Percentiles rank a stretch among this genome's conserved stretches.
phyloP scores from a whole-genome alignment of 2,329 filamentous ascomycete genomes.

The Bipolaris victoriae region DNA sequence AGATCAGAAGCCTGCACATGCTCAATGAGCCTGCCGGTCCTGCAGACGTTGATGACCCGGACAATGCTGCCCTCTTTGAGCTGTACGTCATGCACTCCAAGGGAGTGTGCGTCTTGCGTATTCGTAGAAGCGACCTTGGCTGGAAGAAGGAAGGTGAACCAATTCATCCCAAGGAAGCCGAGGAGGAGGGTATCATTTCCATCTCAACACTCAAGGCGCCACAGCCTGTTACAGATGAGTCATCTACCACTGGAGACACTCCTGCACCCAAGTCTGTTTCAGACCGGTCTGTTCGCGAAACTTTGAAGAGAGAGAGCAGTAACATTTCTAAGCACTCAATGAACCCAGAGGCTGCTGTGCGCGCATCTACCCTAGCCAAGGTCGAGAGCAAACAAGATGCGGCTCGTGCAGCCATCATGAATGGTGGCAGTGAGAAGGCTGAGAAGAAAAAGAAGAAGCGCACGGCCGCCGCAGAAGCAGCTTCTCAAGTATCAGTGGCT shows the following conservation, averaged over 20 bases:
- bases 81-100: constrained; percentile 97
- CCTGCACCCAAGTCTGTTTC: constrained; percentile 44
- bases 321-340: constrained; percentile 42
- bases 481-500: constrained; percentile 52
- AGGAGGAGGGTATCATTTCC: constrained; percentile 73
- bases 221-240: constrained; percentile 39
- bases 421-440: constrained; percentile 48
- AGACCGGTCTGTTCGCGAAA: constrained; percentile 46
- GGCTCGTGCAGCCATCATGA: constrained; percentile 49
- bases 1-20: constrained; percentile 88
- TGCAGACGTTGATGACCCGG: constrained; percentile 61
- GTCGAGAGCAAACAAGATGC: constrained; percentile 52
- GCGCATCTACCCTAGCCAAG: constrained; percentile 50
- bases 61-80: constrained; percentile 83
- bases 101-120: constrained; percentile 86
- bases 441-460: constrained; percentile 73
- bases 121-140: constrained; percentile 88
- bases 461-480: constrained; percentile 51
- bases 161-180: constrained; percentile 75
- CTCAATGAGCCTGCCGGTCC: constrained; percentile 71
- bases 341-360: constrained; percentile 48
- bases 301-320: constrained; percentile 45
- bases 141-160: constrained; percentile 93
- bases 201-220: constrained; percentile 68
- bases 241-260: constrained; percentile 49